phyloP scores from a whole-genome alignment of 345 rosid species.

The Aethionema arabicum region DNA sequence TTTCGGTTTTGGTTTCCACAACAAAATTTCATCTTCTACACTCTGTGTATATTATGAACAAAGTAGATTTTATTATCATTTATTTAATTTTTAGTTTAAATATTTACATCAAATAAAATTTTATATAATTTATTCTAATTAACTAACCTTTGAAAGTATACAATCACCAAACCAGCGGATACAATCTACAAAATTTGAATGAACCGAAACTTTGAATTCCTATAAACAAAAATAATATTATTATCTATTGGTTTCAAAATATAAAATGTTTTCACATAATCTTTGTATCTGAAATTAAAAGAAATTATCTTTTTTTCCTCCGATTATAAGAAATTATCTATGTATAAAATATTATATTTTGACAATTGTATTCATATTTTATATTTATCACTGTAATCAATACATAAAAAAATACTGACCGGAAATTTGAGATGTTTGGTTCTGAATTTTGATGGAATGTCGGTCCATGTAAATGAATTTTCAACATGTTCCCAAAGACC shows the following conservation, averaged over 20 bases:
- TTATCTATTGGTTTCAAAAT: not conserved
- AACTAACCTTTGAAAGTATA: slow-evolving; percentile 79
- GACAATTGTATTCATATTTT: too few relatives aligned
- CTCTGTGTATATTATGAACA: slow-evolving; percentile 45
- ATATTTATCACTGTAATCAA: too few relatives aligned
- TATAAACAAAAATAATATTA: slow-evolving; percentile 37
- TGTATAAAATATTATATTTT: too few relatives aligned
- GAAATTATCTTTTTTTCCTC: too few relatives aligned
- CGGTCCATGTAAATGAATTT: slow-evolving; percentile 94
- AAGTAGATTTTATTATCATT: too few relatives aligned
- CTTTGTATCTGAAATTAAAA: too few relatives aligned
- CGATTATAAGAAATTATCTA: too few relatives aligned
- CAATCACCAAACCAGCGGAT: slow-evolving; percentile 96
- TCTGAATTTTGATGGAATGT: slow-evolving; percentile 86
- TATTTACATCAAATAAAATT: slow-evolving; percentile 12
- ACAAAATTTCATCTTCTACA: slow-evolving; percentile 90
- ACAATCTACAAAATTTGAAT: slow-evolving; percentile 92
- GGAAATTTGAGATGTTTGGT: slow-evolving; percentile 95
- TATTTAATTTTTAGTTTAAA: slow-evolving; percentile 17
- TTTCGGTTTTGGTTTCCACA: slow-evolving; percentile 95
- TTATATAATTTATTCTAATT: slow-evolving; percentile 1
- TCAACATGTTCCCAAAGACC: slow-evolving; percentile 97
- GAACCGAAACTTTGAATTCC: slow-evolving; percentile 92
- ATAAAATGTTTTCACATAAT: too few relatives aligned
- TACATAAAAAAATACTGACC: slow-evolving; percentile 44